These are phyloP conservation scores for Phytomonas sp. DNA, from an alignment of 208 protist genomes.

Conservation along the genomic window DNA sequence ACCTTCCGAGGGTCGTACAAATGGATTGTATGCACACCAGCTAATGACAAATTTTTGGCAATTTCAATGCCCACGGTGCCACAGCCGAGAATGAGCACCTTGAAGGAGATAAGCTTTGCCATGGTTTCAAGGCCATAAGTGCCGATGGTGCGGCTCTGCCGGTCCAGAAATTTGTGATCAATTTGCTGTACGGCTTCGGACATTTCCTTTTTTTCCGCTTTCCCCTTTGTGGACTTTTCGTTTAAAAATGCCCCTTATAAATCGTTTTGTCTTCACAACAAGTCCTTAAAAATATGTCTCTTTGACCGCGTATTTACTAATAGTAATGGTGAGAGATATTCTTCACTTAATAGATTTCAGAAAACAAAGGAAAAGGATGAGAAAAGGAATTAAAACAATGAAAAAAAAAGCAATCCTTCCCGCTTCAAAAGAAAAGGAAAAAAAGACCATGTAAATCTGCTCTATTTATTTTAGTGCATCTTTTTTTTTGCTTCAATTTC, in stretches of 20 bases:
- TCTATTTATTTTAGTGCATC: background rate
- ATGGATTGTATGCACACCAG: constrained; percentile 77
- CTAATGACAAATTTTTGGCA: constrained; percentile 88
- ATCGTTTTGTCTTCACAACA: background rate
- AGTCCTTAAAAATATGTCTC: background rate
- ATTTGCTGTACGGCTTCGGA: constrained; percentile 25
- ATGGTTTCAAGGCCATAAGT: constrained; percentile 90
- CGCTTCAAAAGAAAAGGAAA: background rate
- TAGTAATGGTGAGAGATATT: constrained; percentile 4
- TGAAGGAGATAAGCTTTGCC: constrained; percentile 83
- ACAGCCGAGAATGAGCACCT: constrained; percentile 89
- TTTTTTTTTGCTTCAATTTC: background rate
- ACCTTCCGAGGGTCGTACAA: constrained; percentile 62
- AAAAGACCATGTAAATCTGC: background rate
- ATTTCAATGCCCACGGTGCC: constrained; percentile 86
- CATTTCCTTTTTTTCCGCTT: background rate
- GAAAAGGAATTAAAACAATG: background rate
- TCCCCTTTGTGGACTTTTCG: background rate
- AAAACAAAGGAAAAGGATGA: background rate
- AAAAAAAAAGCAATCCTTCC: background rate
- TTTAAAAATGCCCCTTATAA: background rate
- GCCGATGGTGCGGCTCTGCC: constrained; percentile 89
- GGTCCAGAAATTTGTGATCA: constrained; percentile 81
- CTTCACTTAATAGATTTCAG: background rate
- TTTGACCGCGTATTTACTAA: constrained; percentile 3